These are phyloP conservation scores for Closterium sp. DNA, from an alignment of 139 green algal genomes.

Conservation along the genomic window DNA sequence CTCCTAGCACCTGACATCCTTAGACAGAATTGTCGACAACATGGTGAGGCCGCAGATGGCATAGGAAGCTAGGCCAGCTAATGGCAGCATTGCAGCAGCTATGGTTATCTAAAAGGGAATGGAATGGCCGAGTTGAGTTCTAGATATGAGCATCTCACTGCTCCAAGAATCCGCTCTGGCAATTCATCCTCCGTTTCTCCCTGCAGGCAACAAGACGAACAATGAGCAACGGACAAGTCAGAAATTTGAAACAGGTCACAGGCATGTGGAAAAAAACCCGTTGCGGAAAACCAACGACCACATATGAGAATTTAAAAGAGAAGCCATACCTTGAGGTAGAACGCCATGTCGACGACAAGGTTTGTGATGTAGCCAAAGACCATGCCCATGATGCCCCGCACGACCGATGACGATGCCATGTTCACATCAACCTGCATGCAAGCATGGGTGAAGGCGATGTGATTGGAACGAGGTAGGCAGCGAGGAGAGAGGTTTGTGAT, in stretches of 20 bases:
- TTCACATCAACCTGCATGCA: conserved; percentile 37
- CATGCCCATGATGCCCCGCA: conserved; percentile 15
- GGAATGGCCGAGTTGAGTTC: conserved; percentile 11
- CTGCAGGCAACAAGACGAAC: not conserved
- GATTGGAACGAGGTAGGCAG: no score
- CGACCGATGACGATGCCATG: conserved; percentile 20
- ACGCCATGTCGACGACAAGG: conserved; percentile 39
- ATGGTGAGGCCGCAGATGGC: not conserved
- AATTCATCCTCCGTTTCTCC: conserved; percentile 29
- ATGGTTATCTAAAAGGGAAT: not conserved
- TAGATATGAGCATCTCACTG: conserved; percentile 22
- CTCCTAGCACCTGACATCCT: no score
- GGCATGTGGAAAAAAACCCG: no score
- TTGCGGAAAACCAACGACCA: no score
- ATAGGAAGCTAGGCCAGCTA: no score
- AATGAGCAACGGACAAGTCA: no score
- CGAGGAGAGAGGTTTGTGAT: conserved; percentile 50
- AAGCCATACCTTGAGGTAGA: conserved; percentile 31
- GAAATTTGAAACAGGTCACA: no score
- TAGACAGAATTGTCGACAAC: no score
- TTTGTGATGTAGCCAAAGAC: conserved; percentile 50
- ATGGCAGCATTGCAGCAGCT: not conserved
- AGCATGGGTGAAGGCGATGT: no score
- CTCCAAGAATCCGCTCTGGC: conserved; percentile 26
- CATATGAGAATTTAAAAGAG: not conserved